A percentile compares a stretch with the other conserved stretches of the same genome.
phyloP scores from a whole-genome alignment of 257 asterid genomes.

The Henckelia pumila region DNA sequence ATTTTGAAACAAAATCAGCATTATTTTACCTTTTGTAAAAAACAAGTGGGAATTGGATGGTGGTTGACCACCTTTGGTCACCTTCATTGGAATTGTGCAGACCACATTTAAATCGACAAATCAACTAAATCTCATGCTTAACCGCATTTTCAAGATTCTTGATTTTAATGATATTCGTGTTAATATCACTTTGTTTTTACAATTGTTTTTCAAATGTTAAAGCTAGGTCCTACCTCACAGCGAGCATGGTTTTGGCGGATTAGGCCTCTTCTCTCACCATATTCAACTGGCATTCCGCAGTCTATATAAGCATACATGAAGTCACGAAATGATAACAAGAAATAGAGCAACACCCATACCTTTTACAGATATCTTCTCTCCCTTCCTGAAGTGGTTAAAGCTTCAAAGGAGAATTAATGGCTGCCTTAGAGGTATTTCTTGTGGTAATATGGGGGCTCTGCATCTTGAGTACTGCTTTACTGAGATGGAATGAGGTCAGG shows the following conservation, averaged over 20 bases:
- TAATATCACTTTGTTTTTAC: slow-evolving; percentile 18
- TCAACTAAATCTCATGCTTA: slow-evolving; percentile 11
- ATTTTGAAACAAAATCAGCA: no score
- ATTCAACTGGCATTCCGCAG: slow-evolving; percentile 17
- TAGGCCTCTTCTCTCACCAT: slow-evolving; percentile 38
- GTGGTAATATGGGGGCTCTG: slow-evolving; percentile 61
- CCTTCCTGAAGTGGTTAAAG: slow-evolving; percentile 39
- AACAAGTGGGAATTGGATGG: neutral
- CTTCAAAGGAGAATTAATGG: slow-evolving; percentile 64
- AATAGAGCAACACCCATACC: slow-evolving; percentile 48
- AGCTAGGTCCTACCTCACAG: slow-evolving; percentile 35
- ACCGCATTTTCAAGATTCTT: slow-evolving; percentile 2
- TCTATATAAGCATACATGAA: slow-evolving; percentile 83
- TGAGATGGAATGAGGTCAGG: slow-evolving; percentile 84
- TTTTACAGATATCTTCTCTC: slow-evolving; percentile 38
- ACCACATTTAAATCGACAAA: slow-evolving; percentile 25
- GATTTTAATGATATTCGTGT: neutral
- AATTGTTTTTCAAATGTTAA: slow-evolving; percentile 33
- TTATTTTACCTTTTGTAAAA: no score
- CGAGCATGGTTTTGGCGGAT: slow-evolving; percentile 65
- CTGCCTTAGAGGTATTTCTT: slow-evolving; percentile 48
- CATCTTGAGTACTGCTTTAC: slow-evolving; percentile 60
- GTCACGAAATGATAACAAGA: slow-evolving; percentile 53
- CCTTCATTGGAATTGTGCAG: neutral
- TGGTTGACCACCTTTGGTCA: neutral